Conservation (phyloP, 1,139 yeast species). For the Wickerhamomyces sp. region DNA sequence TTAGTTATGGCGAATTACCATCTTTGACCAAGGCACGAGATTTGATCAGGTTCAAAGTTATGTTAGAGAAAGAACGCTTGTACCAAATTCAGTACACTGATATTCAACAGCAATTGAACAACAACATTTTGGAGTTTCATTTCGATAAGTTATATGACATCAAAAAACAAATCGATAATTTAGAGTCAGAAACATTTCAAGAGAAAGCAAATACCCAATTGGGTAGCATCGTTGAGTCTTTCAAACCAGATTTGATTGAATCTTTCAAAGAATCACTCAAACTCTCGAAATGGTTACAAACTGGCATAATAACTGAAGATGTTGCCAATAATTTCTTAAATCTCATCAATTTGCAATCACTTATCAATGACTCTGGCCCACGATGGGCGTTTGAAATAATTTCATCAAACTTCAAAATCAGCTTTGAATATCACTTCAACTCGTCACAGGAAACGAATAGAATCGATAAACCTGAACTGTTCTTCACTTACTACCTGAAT, state of each 20-base stretch:
- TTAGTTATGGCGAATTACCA: slow-evolving; percentile 13
- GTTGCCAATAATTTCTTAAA: slow-evolving; percentile 19
- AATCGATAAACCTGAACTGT: slow-evolving; percentile 77
- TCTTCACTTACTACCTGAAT: slow-evolving; percentile 51
- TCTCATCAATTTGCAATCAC: slow-evolving; percentile 37
- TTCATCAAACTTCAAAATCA: slow-evolving; percentile 49
- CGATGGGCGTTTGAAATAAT: slow-evolving; percentile 58
- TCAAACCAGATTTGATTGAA: slow-evolving; percentile 2
- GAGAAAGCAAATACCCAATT: slow-evolving; percentile 5
- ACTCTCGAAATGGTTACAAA: slow-evolving; percentile 15
- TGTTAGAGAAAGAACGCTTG: slow-evolving; percentile 4
- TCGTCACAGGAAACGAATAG: slow-evolving; percentile 57
- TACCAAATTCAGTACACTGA: slow-evolving; percentile 14
- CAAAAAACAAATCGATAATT: slow-evolving; percentile 3
- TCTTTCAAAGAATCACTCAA: slow-evolving; percentile 14
- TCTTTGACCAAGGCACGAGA: slow-evolving; percentile 5
- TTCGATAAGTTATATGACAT: slow-evolving; percentile 7
- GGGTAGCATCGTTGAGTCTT: slow-evolving; percentile 6
- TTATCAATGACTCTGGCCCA: slow-evolving; percentile 31
- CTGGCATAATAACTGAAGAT: slow-evolving; percentile 11
- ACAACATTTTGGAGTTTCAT: slow-evolving; percentile 11
- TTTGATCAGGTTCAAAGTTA: neutral
- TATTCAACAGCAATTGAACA: slow-evolving; percentile 5
- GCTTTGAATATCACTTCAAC: slow-evolving; percentile 76
- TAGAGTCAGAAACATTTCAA: slow-evolving; percentile 19